Percentiles rank a stretch among this genome's conserved stretches.
These are phyloP conservation scores for Cytospora chrysosperma DNA, from an alignment of 2,329 filamentous ascomycete species.

Conservation along the genomic window DNA sequence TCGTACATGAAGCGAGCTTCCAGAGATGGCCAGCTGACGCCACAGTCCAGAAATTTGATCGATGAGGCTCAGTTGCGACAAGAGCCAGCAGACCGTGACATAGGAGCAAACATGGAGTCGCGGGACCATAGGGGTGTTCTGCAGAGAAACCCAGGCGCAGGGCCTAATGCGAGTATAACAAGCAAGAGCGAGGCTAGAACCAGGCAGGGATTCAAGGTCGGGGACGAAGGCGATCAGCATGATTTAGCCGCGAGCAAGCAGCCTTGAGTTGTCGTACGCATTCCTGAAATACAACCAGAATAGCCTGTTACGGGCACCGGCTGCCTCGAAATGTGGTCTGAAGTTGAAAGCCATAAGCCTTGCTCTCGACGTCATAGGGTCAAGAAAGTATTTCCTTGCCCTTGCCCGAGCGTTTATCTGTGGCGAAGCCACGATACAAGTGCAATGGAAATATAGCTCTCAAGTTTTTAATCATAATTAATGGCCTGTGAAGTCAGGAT, in stretches of 20 bases:
- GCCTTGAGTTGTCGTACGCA: constrained; percentile 2
- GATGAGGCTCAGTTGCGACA: constrained; percentile 10
- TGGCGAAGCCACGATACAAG: too few relatives aligned
- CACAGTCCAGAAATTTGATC: constrained; percentile 2
- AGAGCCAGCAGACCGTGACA: constrained; percentile 13
- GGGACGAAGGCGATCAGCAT: constrained; percentile 5
- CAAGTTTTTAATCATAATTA: too few relatives aligned
- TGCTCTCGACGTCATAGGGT: background rate
- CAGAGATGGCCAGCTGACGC: background rate
- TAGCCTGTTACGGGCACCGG: background rate
- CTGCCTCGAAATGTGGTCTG: background rate
- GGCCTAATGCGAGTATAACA: background rate
- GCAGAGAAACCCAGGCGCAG: background rate
- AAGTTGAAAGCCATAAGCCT: background rate
- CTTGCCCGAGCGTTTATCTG: background rate
- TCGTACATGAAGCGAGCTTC: background rate
- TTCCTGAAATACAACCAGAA: background rate
- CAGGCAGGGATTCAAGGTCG: constrained; percentile 1
- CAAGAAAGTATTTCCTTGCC: background rate
- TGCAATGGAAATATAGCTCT: too few relatives aligned
- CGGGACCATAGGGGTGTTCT: background rate
- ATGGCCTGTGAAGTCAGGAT: background rate
- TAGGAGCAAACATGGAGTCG: constrained; percentile 11
- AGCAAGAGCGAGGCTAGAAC: constrained; percentile 1
- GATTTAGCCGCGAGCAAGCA: background rate